Conservation (phyloP, 2,329 filamentous ascomycete species). For the Davidsoniella virescens region DNA sequence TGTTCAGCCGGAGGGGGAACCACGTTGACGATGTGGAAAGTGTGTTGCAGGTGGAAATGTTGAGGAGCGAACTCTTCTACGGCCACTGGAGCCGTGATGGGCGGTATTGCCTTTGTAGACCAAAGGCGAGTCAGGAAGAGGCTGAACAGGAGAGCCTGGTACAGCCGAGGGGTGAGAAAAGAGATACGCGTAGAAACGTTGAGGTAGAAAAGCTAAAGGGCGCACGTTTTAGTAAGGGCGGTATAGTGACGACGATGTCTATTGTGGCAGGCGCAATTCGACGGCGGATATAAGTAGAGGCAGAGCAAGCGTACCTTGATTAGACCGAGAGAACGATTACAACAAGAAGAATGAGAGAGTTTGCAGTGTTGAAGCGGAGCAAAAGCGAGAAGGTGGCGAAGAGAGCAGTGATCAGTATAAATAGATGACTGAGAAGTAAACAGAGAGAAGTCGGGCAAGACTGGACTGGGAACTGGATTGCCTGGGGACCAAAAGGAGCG, state of each 20-base stretch:
- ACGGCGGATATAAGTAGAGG: too few relatives aligned
- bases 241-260: neutral
- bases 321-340: conserved; percentile 1
- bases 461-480: neutral
- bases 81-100: conserved; percentile 48
- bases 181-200: neutral
- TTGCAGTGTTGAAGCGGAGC: neutral
- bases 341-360: neutral
- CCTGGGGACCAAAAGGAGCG: conserved; percentile 4
- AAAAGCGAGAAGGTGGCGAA: neutral
- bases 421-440: conserved; percentile 1
- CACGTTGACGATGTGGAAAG: conserved; percentile 50
- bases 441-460: conserved; percentile 1
- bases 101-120: conserved; percentile 45
- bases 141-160: conserved; percentile 7
- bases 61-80: conserved; percentile 46
- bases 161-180: neutral
- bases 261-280: neutral
- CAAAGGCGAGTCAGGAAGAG: conserved; percentile 35
- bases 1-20: conserved; percentile 39
- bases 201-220: conserved; percentile 2
- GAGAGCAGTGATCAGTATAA: neutral
- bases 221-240: neutral
- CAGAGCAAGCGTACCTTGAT: neutral
- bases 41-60: conserved; percentile 52